These are phyloP conservation scores for Colletotrichum somersetense DNA, from an alignment of 2,329 filamentous ascomycete genomes.

Conservation along the genomic window DNA sequence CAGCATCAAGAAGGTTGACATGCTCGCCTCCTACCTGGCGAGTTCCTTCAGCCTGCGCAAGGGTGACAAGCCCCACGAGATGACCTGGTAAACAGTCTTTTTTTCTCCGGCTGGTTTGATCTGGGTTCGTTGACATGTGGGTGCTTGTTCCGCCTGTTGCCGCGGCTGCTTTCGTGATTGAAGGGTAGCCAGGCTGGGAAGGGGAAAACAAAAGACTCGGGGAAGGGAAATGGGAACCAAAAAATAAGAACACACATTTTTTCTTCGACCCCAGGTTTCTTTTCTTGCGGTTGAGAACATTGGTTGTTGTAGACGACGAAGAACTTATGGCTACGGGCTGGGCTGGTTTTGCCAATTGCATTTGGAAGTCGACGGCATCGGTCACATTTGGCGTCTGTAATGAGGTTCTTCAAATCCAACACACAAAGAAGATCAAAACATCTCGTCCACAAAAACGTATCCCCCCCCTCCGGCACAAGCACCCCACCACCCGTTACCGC, in stretches of 20 bases:
- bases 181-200: constrained; percentile 31
- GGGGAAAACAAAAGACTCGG: constrained; percentile 21
- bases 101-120: constrained; percentile 23
- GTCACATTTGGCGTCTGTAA: constrained; percentile 77
- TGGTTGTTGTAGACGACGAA: constrained; percentile 42
- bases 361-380: constrained; percentile 75
- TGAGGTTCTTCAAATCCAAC: constrained; percentile 69
- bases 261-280: constrained; percentile 31
- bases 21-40: constrained; percentile 93
- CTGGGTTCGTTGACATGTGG: constrained; percentile 25
- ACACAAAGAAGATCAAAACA: constrained; percentile 60
- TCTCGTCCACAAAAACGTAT: constrained; percentile 42
- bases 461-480: neutral
- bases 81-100: constrained; percentile 87
- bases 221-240: constrained; percentile 27
- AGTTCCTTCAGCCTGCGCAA: constrained; percentile 98
- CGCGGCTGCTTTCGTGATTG: constrained; percentile 19
- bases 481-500: neutral
- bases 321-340: constrained; percentile 47
- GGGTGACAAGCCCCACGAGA: constrained; percentile 99
- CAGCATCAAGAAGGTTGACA: constrained; percentile 98
- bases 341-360: constrained; percentile 74
- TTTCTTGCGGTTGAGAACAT: constrained; percentile 27
- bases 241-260: constrained; percentile 25
- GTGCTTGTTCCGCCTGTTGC: constrained; percentile 26